These are phyloP conservation scores for Canavalia gladiata DNA, from an alignment of 306 rosid genomes.

Conservation along the genomic window DNA sequence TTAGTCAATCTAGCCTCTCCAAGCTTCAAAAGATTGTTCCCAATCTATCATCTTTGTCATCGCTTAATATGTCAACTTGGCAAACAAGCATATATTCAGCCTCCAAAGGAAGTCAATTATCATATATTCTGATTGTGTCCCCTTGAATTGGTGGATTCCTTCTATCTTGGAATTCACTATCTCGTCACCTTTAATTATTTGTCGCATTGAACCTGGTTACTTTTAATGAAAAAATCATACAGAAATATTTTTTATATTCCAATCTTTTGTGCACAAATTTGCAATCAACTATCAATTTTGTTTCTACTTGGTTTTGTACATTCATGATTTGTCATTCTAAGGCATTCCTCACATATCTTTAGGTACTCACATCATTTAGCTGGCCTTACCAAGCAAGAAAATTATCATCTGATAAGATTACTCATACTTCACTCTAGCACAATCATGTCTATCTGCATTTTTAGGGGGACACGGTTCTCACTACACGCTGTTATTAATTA, in stretches of 20 bases:
- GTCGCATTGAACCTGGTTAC: not conserved
- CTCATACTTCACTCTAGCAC: not conserved
- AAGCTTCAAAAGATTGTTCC: not conserved
- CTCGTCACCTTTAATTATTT: not conserved
- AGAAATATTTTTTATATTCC: not conserved
- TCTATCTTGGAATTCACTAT: not conserved
- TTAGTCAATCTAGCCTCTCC: not conserved
- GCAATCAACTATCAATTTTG: not conserved
- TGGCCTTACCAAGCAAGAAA: not conserved
- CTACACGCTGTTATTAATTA: not conserved
- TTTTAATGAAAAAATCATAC: not conserved
- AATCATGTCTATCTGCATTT: not conserved
- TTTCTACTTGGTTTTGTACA: not conserved
- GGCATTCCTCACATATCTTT: not conserved
- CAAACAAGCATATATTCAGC: not conserved
- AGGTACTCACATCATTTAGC: not conserved
- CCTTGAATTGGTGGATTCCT: not conserved
- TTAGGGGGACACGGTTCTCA: not conserved
- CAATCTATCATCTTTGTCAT: not conserved
- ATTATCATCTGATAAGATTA: not conserved
- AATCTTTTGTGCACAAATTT: not conserved
- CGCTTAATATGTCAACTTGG: not conserved
- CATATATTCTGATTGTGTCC: not conserved
- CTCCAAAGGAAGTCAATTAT: not conserved
- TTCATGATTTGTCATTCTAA: not conserved